phyloP scores from a whole-genome alignment of 164 flowering plant species.

The Cinnamomum chago region DNA sequence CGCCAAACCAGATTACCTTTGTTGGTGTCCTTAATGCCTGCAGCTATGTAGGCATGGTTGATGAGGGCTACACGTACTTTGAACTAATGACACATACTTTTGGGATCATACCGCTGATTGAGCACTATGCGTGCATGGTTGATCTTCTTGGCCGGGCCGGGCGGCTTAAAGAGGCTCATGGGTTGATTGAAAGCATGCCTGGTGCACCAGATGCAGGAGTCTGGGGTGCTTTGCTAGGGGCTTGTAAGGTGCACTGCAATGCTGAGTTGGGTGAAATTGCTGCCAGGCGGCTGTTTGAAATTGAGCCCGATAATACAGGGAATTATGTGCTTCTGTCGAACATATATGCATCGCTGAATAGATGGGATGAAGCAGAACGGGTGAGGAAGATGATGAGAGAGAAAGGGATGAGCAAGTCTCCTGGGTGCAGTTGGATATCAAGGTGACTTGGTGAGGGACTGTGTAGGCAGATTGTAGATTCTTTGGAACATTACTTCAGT shows the following conservation, averaged over 20 bases:
- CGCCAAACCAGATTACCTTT: constrained; percentile 43
- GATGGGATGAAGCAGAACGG: constrained; percentile 24
- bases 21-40: constrained; percentile 39
- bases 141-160: too few species aligned
- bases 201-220: constrained; percentile 28
- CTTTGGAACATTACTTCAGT: too few species aligned
- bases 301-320: constrained; percentile 45
- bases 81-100: constrained; percentile 26
- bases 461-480: too few species aligned
- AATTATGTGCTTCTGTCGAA: constrained; percentile 40
- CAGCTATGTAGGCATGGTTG: constrained; percentile 40
- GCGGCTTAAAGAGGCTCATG: not conserved
- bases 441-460: too few species aligned
- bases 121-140: constrained; percentile 22
- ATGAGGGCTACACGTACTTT: constrained; percentile 36
- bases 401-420: too few species aligned
- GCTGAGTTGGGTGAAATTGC: constrained; percentile 38
- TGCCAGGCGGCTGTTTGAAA: constrained; percentile 32
- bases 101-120: constrained; percentile 23
- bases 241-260: constrained; percentile 37
- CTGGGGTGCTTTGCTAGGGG: constrained; percentile 14
- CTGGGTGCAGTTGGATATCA: too few species aligned
- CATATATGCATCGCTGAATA: constrained; percentile 29
- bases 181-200: constrained; percentile 18
- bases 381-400: too few species aligned